A percentile compares a stretch with the other conserved stretches of the same genome.
phyloP scores from a whole-genome alignment of 306 rosid species.

The Arachis stenosperma region DNA sequence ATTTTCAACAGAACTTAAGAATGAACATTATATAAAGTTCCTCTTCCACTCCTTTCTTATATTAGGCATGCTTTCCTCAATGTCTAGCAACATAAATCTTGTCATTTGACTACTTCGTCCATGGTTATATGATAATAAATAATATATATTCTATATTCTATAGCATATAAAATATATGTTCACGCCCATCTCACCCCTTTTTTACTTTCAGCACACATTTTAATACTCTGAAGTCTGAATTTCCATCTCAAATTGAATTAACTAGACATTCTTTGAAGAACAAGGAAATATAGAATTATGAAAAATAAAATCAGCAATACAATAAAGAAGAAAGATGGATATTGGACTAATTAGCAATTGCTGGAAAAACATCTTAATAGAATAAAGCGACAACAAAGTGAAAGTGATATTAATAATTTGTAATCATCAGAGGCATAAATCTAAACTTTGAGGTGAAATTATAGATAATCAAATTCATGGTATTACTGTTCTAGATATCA shows the following conservation, averaged over 20 bases:
- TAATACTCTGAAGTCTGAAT: constrained; percentile 31
- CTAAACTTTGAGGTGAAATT: constrained; percentile 1
- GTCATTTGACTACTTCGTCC: constrained; percentile 11
- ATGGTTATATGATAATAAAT: background rate
- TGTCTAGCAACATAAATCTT: background rate
- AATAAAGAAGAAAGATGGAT: background rate
- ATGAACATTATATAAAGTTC: background rate
- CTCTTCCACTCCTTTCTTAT: background rate
- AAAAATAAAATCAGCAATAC: background rate
- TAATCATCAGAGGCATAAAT: background rate
- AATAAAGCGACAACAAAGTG: constrained; percentile 12
- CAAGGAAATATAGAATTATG: constrained; percentile 10
- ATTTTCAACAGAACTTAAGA: background rate
- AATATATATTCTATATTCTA: background rate
- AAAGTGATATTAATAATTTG: background rate
- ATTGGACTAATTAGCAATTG: constrained; percentile 8
- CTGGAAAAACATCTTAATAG: background rate
- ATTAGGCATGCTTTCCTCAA: constrained; percentile 3
- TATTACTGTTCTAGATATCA: background rate
- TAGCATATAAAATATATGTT: constrained; percentile 14
- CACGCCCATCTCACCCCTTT: background rate
- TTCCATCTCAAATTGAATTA: constrained; percentile 13
- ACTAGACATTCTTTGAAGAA: constrained; percentile 8
- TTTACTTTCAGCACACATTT: constrained; percentile 5
- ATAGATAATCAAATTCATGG: constrained; percentile 35